These are phyloP conservation scores for Pyrenochaeta sp. DNA, from an alignment of 2,329 filamentous ascomycete species.

Conservation along the genomic window DNA sequence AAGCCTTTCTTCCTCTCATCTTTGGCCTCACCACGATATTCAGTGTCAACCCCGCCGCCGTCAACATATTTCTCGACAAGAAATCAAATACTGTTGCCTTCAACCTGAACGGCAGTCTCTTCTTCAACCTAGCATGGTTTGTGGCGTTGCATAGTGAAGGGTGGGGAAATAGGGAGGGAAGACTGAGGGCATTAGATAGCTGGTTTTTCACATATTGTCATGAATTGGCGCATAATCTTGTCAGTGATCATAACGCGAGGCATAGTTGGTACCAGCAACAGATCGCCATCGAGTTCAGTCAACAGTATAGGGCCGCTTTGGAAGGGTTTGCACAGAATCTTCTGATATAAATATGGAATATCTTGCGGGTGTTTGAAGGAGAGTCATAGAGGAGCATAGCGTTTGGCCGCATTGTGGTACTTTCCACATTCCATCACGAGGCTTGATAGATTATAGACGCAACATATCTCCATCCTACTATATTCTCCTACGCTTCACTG, in stretches of 20 bases:
- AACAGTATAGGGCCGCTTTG: conserved; percentile 39
- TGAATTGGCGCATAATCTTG: conserved; percentile 94
- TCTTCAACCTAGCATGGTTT: conserved; percentile 93
- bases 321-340: conserved; percentile 31
- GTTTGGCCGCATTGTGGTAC: not conserved
- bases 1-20: conserved; percentile 44
- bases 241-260: conserved; percentile 68
- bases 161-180: conserved; percentile 37
- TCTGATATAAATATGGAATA: not conserved
- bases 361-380: not conserved
- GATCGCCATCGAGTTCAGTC: conserved; percentile 49
- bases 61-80: conserved; percentile 90
- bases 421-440: not conserved
- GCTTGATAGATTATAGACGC: not conserved
- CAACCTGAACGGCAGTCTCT: conserved; percentile 85
- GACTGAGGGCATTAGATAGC: conserved; percentile 67
- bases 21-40: conserved; percentile 61
- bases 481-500: not conserved
- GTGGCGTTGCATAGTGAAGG: conserved; percentile 70
- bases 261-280: conserved; percentile 51
- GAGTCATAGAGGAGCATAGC: not conserved
- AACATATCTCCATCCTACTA: not conserved
- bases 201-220: conserved; percentile 98
- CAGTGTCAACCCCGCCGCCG: conserved; percentile 68
- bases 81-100: conserved; percentile 87